Evolutionary conservation across 768 basidiomycete species (phyloP).

Genomic region (Rhodotorula kratochvilovae): DNA sequence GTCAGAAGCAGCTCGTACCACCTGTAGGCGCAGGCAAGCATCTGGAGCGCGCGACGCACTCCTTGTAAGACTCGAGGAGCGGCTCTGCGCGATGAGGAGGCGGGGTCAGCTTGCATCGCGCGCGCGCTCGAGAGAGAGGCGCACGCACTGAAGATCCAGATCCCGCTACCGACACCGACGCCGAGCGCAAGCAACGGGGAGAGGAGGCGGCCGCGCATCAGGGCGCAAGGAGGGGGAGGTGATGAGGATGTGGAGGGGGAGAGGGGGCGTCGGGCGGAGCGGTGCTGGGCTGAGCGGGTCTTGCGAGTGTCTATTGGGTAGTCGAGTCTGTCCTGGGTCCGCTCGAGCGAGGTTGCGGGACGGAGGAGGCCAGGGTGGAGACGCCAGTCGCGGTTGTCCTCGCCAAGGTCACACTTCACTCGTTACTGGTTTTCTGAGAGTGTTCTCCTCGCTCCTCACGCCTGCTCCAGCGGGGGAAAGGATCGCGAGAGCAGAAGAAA

Average conservation of each 20-base stretch:
- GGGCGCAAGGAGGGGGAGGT: not conserved
- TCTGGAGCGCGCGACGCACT: not conserved
- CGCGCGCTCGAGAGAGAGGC: not conserved
- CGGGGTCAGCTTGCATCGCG: not conserved
- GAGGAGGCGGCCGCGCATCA: not conserved
- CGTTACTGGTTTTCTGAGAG: too few relatives aligned
- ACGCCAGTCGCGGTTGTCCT: too few relatives aligned
- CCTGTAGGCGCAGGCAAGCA: too few relatives aligned
- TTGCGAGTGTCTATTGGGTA: too few relatives aligned
- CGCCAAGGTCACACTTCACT: too few relatives aligned
- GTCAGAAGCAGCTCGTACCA: not conserved
- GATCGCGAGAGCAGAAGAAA: too few relatives aligned
- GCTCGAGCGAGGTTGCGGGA: too few relatives aligned
- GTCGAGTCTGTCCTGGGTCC: too few relatives aligned
- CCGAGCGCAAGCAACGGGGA: slow-evolving; percentile 15
- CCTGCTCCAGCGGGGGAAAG: too few relatives aligned
- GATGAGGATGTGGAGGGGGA: not conserved
- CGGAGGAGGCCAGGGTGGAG: too few relatives aligned
- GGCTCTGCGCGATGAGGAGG: slow-evolving; percentile 21
- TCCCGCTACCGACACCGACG: slow-evolving; percentile 18
- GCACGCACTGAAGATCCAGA: slow-evolving; percentile 31
- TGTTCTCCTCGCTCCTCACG: too few relatives aligned
- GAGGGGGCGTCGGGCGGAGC: not conserved
- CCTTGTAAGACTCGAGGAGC: slow-evolving; percentile 28
- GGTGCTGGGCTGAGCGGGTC: too few relatives aligned